Evolutionary conservation across 805 yeast genomes (phyloP).

Genomic region (Metschnikowia kofuensis): DNA sequence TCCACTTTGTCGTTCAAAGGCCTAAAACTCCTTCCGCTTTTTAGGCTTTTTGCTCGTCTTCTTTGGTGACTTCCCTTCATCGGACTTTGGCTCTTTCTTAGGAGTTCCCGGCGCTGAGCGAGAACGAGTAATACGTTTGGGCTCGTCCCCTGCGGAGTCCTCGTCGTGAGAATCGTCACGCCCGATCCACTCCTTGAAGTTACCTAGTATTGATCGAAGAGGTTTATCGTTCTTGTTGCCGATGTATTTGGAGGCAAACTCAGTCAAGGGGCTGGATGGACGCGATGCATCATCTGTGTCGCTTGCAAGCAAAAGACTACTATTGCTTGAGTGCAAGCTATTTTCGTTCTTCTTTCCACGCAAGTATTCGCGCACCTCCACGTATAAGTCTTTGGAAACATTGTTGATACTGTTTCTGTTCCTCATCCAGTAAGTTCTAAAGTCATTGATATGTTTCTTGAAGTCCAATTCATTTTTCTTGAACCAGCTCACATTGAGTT

Average conservation of each 20-base stretch:
- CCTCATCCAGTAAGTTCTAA: slow-evolving; percentile 80
- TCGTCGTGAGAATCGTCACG: slow-evolving; percentile 32
- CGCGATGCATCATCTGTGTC: slow-evolving; percentile 31
- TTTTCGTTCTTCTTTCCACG: slow-evolving; percentile 42
- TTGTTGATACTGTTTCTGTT: slow-evolving; percentile 65
- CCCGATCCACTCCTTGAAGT: slow-evolving; percentile 42
- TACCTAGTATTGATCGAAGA: slow-evolving; percentile 33
- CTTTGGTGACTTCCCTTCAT: background rate
- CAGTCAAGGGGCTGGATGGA: slow-evolving; percentile 56
- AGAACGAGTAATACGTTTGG: slow-evolving; percentile 8
- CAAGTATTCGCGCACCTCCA: slow-evolving; percentile 76
- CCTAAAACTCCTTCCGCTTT: slow-evolving; percentile 6
- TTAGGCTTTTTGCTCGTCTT: slow-evolving; percentile 6
- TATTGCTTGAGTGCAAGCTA: slow-evolving; percentile 14
- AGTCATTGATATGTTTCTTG: slow-evolving; percentile 84
- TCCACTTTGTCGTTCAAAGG: background rate
- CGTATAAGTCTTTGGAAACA: slow-evolving; percentile 78
- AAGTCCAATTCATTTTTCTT: slow-evolving; percentile 95
- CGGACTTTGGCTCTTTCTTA: slow-evolving; percentile 1
- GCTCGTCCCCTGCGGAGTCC: slow-evolving; percentile 24
- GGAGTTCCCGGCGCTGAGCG: slow-evolving; percentile 4
- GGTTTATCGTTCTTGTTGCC: slow-evolving; percentile 48
- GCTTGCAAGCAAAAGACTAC: slow-evolving; percentile 19
- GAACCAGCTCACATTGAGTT: slow-evolving; percentile 94
- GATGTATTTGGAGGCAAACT: slow-evolving; percentile 61